These are phyloP conservation scores for Lactuca saligna DNA, from an alignment of 129 eudicot genomes.

Conservation along the genomic window DNA sequence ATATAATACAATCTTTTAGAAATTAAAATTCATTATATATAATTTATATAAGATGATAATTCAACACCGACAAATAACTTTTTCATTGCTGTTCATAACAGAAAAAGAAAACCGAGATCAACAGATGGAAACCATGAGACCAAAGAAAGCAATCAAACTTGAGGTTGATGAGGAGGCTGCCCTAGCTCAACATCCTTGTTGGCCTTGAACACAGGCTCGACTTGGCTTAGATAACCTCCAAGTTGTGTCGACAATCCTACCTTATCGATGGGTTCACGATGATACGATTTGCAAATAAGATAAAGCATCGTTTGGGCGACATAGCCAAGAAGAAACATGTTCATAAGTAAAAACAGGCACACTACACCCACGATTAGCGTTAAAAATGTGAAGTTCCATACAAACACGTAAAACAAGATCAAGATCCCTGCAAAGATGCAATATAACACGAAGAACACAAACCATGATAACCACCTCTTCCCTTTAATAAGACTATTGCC, in stretches of 20 bases:
- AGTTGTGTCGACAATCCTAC: slow-evolving; percentile 36
- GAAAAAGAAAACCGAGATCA: background rate
- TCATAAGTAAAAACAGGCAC: slow-evolving; percentile 34
- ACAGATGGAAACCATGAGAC: slow-evolving; percentile 13
- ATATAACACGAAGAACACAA: slow-evolving; percentile 35
- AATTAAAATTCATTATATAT: background rate
- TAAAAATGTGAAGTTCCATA: slow-evolving; percentile 12
- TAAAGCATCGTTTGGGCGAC: slow-evolving; percentile 44
- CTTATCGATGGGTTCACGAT: slow-evolving; percentile 35
- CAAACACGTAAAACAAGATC: slow-evolving; percentile 23
- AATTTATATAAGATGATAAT: no score
- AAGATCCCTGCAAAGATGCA: slow-evolving; percentile 21
- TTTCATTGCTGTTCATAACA: background rate
- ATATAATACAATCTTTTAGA: no score
- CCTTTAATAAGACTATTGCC: slow-evolving; percentile 39
- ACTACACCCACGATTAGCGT: slow-evolving; percentile 22
- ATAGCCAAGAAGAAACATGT: slow-evolving; percentile 29
- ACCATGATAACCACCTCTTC: slow-evolving; percentile 36
- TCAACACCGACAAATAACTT: slow-evolving; percentile 2
- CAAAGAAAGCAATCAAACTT: slow-evolving; percentile 23
- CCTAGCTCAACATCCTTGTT: slow-evolving; percentile 41
- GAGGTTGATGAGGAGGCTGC: slow-evolving; percentile 14
- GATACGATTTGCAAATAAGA: slow-evolving; percentile 43
- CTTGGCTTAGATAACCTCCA: slow-evolving; percentile 30
- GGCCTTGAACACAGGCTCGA: slow-evolving; percentile 24